Percentiles rank a stretch among this genome's conserved stretches.
phyloP scores from a whole-genome alignment of 495 filamentous ascomycete genomes.

The Apiosordaria backusii region DNA sequence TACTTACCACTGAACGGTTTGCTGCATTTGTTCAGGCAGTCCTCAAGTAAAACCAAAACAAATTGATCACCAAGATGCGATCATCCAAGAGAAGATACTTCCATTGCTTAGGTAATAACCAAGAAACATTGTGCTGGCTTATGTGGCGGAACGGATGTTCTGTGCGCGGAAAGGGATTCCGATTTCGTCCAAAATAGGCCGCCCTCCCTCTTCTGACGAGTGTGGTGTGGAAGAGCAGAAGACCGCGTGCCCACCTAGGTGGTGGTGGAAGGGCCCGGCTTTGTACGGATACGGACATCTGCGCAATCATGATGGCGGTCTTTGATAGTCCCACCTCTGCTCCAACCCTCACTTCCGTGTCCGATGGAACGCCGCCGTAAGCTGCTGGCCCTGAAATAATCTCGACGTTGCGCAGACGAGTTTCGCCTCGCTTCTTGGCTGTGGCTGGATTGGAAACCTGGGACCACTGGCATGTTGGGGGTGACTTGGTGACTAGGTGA shows the following conservation, averaged over 20 bases:
- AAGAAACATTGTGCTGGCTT: not conserved
- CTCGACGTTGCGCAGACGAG: constrained; percentile 2
- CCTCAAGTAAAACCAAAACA: not conserved
- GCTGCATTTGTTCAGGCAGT: not conserved
- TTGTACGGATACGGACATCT: not conserved
- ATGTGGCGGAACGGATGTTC: not conserved
- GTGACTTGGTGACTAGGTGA: not conserved
- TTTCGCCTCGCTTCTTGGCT: constrained; percentile 10
- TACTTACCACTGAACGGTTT: constrained; percentile 43
- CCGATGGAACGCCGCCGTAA: not conserved
- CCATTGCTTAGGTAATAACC: not conserved
- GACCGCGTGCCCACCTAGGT: not conserved
- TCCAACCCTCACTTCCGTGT: not conserved
- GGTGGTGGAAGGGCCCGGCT: not conserved
- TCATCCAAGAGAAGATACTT: not conserved
- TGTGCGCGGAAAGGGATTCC: not conserved
- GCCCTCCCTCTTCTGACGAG: not conserved
- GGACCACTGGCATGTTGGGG: constrained; percentile 10
- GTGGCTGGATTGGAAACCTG: constrained; percentile 2
- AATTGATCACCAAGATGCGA: not conserved
- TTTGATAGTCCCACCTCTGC: not conserved
- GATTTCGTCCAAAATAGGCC: not conserved
- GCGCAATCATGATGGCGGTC: not conserved
- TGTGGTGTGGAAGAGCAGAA: not conserved
- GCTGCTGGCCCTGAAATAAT: not conserved